Conservation (phyloP, 2,329 filamentous ascomycete genomes). For the Cadophora sp. region DNA sequence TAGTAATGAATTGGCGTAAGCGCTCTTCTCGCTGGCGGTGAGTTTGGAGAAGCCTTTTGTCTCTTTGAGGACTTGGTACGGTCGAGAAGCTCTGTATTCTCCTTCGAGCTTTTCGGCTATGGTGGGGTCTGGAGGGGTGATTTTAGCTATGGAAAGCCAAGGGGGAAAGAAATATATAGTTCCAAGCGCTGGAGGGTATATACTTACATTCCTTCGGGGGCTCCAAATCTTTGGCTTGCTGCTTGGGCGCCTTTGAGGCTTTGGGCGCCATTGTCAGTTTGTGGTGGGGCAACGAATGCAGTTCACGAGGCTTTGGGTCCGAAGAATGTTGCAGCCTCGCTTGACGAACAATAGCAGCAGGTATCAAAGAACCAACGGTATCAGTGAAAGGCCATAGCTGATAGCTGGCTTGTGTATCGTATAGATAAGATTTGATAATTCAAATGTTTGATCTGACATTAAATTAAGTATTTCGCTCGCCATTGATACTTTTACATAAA, state of each 20-base stretch:
- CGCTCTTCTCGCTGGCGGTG: slow-evolving; percentile 35
- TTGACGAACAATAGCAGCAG: slow-evolving; percentile 33
- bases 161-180: not conserved
- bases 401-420: not conserved
- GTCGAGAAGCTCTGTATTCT: slow-evolving; percentile 37
- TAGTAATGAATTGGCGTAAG: slow-evolving; percentile 36
- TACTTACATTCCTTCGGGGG: slow-evolving; percentile 37
- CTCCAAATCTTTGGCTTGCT: slow-evolving; percentile 33
- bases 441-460: slow-evolving; percentile 2
- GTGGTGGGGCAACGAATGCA: slow-evolving; percentile 28
- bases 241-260: slow-evolving; percentile 33
- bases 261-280: slow-evolving; percentile 39
- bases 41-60: slow-evolving; percentile 35
- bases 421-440: not conserved
- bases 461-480: slow-evolving; percentile 23
- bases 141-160: slow-evolving; percentile 17
- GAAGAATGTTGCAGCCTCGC: slow-evolving; percentile 34
- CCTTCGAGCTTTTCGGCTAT: slow-evolving; percentile 39
- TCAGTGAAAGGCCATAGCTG: not conserved
- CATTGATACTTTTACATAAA: slow-evolving; percentile 20
- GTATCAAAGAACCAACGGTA: not conserved
- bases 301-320: slow-evolving; percentile 20
- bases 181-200: not conserved
- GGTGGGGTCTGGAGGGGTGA: slow-evolving; percentile 33
- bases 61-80: slow-evolving; percentile 34